phyloP scores from a whole-genome alignment of 2,329 filamentous ascomycete genomes.

The Alternaria brassicicola region DNA sequence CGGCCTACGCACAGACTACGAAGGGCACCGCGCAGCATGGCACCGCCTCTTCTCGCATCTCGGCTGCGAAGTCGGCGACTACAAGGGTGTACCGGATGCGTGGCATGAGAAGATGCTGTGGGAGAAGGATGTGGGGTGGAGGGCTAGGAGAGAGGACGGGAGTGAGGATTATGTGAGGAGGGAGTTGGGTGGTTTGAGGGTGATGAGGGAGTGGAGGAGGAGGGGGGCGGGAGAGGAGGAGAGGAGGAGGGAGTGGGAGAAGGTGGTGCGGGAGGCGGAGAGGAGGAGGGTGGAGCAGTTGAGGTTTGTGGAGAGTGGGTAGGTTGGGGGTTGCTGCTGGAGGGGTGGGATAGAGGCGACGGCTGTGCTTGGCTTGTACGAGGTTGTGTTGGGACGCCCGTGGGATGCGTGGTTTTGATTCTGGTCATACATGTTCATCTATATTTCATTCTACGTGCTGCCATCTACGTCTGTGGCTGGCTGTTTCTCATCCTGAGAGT shows the following conservation, averaged over 20 bases:
- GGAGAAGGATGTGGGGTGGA: background rate
- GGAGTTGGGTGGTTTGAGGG: background rate
- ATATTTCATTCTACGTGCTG: background rate
- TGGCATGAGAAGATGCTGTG: conserved; percentile 7
- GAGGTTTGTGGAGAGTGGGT: background rate
- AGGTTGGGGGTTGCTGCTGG: background rate
- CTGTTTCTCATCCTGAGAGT: background rate
- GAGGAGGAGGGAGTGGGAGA: background rate
- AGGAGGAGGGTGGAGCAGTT: background rate
- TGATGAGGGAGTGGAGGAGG: too few relatives aligned
- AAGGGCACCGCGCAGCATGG: background rate
- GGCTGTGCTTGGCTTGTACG: too few relatives aligned
- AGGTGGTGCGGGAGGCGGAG: background rate
- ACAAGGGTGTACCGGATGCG: background rate
- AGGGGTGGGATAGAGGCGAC: background rate
- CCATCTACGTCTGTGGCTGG: background rate
- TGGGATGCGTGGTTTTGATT: background rate
- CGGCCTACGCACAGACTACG: background rate
- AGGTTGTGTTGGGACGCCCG: too few relatives aligned
- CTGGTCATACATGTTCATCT: background rate
- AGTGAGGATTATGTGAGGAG: background rate
- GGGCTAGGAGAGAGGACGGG: background rate
- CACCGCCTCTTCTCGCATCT: background rate
- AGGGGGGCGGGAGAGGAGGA: background rate
- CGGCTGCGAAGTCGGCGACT: background rate